A percentile compares a stretch with the other conserved stretches of the same genome.
Conservation (phyloP, 306 rosid species). For the Trifolium subterraneum region DNA sequence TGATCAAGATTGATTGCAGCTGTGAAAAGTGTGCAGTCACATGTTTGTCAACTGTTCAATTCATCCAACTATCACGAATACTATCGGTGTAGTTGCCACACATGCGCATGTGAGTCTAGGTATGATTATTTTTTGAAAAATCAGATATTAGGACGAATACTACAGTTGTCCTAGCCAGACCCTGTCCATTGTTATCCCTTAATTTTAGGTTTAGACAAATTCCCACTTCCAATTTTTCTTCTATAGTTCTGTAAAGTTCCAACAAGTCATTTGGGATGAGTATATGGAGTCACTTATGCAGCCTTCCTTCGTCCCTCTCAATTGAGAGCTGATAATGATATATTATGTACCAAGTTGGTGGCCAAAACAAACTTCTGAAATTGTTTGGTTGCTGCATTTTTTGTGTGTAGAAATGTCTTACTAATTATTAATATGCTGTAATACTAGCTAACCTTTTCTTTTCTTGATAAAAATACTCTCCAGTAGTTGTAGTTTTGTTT, state of each 20-base stretch:
- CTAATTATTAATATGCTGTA: slow-evolving; percentile 7
- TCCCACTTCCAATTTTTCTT: not conserved
- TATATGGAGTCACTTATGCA: not conserved
- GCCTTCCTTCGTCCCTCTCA: not conserved
- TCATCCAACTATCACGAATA: not conserved
- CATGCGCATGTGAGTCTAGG: not conserved
- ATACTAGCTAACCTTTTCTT: not conserved
- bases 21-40: not conserved
- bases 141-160: not conserved
- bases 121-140: not conserved
- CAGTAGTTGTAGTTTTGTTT: slow-evolving; percentile 6
- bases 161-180: not conserved
- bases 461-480: slow-evolving; percentile 24
- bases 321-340: not conserved
- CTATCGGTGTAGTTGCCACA: not conserved
- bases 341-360: not conserved
- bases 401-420: not conserved
- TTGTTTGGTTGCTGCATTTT: slow-evolving; percentile 1
- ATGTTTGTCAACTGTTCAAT: not conserved
- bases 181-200: not conserved
- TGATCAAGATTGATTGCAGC: not conserved
- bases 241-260: not conserved
- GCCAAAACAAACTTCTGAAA: not conserved
- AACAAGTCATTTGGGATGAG: not conserved
- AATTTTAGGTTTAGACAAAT: not conserved